Percentiles rank a stretch among this genome's conserved stretches.
These are phyloP conservation scores for Candida tetrigidarum DNA, from an alignment of 1,139 yeast species.

Conservation along the genomic window DNA sequence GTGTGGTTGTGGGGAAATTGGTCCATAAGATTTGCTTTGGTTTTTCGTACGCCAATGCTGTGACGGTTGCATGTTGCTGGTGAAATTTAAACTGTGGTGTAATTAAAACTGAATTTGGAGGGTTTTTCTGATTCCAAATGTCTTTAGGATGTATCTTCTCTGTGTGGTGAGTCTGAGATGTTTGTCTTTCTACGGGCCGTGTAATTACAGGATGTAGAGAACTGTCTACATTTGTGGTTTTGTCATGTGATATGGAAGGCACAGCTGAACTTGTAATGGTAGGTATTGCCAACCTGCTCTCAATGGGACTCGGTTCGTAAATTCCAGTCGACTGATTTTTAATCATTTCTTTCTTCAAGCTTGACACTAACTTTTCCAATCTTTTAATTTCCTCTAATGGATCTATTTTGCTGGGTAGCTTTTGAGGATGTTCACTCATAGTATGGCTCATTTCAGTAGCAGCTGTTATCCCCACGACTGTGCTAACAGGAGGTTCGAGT, in stretches of 20 bases:
- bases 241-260: not conserved
- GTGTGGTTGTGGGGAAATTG: conserved; percentile 8
- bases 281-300: not conserved
- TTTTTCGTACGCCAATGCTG: conserved; percentile 22
- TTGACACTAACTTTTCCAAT: conserved; percentile 14
- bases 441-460: not conserved
- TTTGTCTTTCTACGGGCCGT: not conserved
- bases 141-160: conserved; percentile 20
- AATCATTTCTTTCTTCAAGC: conserved; percentile 15
- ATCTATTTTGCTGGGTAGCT: not conserved
- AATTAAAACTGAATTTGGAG: conserved; percentile 28
- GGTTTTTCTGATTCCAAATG: conserved; percentile 23
- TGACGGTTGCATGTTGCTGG: conserved; percentile 4
- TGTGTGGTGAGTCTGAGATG: not conserved
- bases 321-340: conserved; percentile 10
- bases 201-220: not conserved
- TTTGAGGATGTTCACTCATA: not conserved
- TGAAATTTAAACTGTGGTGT: conserved; percentile 32
- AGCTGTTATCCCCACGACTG: not conserved
- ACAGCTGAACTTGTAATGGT: not conserved
- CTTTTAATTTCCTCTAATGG: conserved; percentile 16
- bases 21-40: conserved; percentile 24
- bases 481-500: not conserved
- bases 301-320: conserved; percentile 1
- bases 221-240: not conserved